Percentiles rank a stretch among this genome's conserved stretches.
These are phyloP conservation scores for Claviceps cyperi DNA, from an alignment of 2,329 filamentous ascomycete genomes.

Conservation along the genomic window DNA sequence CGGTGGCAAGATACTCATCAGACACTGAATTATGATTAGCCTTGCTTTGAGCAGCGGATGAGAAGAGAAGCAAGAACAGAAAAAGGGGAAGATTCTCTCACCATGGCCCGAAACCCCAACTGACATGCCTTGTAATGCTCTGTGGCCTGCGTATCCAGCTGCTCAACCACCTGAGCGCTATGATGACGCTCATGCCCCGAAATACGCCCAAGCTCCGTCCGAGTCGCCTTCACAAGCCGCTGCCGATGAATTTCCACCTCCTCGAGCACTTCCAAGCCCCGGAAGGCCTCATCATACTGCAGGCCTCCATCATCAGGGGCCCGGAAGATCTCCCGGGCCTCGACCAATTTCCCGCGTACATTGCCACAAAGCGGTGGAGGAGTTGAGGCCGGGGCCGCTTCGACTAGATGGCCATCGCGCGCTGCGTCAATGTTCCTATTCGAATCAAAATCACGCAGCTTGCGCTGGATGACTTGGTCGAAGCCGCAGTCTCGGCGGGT, in stretches of 20 bases:
- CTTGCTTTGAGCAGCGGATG: background rate
- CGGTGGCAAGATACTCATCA: conserved; percentile 2
- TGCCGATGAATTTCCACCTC: conserved; percentile 19
- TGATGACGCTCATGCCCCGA: conserved; percentile 6
- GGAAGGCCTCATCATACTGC: conserved; percentile 12
- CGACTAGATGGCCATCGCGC: background rate
- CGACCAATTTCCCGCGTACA: conserved; percentile 14
- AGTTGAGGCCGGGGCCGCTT: background rate
- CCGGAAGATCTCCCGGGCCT: conserved; percentile 15
- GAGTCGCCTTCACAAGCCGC: conserved; percentile 13
- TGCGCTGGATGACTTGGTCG: conserved; percentile 16
- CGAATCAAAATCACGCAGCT: conserved; percentile 19
- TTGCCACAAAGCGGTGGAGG: conserved; percentile 8
- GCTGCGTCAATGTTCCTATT: conserved; percentile 8
- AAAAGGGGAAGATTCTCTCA: conserved; percentile 9
- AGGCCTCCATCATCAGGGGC: conserved; percentile 15
- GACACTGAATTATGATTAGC: background rate
- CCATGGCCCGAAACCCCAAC: conserved; percentile 19
- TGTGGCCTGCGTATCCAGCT: conserved; percentile 16
- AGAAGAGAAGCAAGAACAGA: background rate
- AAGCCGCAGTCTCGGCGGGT: conserved; percentile 18
- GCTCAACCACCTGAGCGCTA: conserved; percentile 13
- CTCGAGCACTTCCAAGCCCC: conserved; percentile 19
- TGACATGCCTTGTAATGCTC: conserved; percentile 17
- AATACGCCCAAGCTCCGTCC: conserved; percentile 6